Percentiles rank a stretch among this genome's conserved stretches.
These are phyloP conservation scores for Lyophyllum decastes DNA, from an alignment of 768 basidiomycete genomes.

Conservation along the genomic window DNA sequence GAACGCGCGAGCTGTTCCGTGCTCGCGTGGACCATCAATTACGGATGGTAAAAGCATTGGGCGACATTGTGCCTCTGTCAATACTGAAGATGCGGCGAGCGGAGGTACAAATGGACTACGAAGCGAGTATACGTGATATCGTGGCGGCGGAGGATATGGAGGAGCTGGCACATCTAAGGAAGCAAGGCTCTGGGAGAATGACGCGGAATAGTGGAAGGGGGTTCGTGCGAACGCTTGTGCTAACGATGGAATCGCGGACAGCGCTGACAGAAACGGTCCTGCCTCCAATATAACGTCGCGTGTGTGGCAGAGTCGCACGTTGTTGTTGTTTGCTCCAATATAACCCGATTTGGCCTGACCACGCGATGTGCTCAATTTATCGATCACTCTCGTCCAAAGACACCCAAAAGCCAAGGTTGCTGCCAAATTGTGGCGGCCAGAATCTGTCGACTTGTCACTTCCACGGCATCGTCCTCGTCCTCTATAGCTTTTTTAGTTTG, in stretches of 20 bases:
- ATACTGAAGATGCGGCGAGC: conserved; percentile 43
- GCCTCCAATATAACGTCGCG: conserved; percentile 7
- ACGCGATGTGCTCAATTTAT: conserved; percentile 32
- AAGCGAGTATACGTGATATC: conserved; percentile 68
- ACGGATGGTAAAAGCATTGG: conserved; percentile 47
- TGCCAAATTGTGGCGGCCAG: conserved; percentile 3
- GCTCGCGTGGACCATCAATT: conserved; percentile 47
- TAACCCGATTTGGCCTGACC: conserved; percentile 37
- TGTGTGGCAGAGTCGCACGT: conserved; percentile 26
- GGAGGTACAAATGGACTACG: conserved; percentile 64
- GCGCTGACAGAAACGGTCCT: conserved; percentile 29
- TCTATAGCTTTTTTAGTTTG: conserved; percentile 8
- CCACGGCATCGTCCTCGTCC: not conserved
- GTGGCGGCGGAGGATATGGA: conserved; percentile 63
- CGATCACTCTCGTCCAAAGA: conserved; percentile 18
- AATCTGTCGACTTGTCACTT: conserved; percentile 12
- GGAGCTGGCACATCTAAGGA: conserved; percentile 29
- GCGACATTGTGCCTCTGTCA: conserved; percentile 44
- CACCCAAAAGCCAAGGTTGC: conserved; percentile 4
- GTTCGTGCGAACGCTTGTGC: conserved; percentile 43
- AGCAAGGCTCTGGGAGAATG: conserved; percentile 36
- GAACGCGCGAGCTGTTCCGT: conserved; percentile 34
- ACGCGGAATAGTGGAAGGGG: conserved; percentile 58
- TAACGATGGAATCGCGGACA: conserved; percentile 38
- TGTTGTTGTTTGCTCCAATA: conserved; percentile 37